Percentiles rank a stretch among this genome's conserved stretches.
Evolutionary conservation across 2,329 filamentous ascomycete species (phyloP).

Genomic region (Trichoderma pleuroti): DNA sequence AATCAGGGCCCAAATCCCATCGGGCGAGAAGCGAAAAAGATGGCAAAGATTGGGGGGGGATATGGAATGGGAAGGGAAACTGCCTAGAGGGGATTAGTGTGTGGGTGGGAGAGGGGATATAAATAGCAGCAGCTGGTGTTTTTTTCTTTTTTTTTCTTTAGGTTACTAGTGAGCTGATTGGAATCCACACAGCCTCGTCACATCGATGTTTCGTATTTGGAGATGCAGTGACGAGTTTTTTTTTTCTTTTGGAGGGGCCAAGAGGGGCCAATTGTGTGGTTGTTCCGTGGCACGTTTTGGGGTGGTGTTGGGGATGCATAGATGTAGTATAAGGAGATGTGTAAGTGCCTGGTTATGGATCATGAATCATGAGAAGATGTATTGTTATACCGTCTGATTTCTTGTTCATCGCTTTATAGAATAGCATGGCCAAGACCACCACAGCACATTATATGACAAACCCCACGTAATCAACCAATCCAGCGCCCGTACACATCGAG

Average conservation of each 20-base stretch:
- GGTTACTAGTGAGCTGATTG: neutral
- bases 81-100: neutral
- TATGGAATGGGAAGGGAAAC: neutral
- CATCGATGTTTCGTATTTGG: neutral
- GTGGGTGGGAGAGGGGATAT: neutral
- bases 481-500: neutral
- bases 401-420: neutral
- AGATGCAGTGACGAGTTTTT: neutral
- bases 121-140: neutral
- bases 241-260: neutral
- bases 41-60: neutral
- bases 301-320: neutral
- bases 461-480: neutral
- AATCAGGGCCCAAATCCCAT: neutral
- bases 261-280: neutral
- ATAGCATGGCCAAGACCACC: neutral
- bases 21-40: neutral
- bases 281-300: neutral
- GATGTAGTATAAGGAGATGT: neutral
- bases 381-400: neutral
- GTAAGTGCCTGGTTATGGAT: neutral
- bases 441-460: neutral
- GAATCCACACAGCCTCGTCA: slow-evolving; percentile 2
- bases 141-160: neutral
- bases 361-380: neutral